Base-by-base conservation (phyloP, 2,329 filamentous ascomycete species). In the Phoma sp. region DNA sequence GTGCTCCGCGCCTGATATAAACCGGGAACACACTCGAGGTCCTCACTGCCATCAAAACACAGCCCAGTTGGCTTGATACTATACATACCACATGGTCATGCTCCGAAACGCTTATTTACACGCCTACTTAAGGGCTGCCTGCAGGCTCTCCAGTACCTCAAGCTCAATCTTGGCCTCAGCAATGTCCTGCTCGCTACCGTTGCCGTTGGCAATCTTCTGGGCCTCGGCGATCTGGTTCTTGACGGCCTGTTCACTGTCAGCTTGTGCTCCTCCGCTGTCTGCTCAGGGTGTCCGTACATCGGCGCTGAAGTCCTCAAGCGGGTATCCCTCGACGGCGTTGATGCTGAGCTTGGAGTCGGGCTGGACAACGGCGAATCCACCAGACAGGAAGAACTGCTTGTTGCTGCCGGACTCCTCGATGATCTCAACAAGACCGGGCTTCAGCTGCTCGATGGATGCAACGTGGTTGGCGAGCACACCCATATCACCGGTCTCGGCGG, bases 301-400 rank as follows among this genome's bases (percentile, higher is more conserved):
- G 67, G 87, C 82, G 84, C 91, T 96, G 85, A 99, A 99, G 75
- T 97, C 92, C 80, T 98, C 95, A 55, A 99, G 81, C 61, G 93
- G 83, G 84, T 88, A 98, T 56, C 91, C 95, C 84, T 99, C 95
- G 59, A 96, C 91, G 68, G 95, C 93, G 82, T 98, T 99, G 85
- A 99, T 96, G 89, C 91, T 97, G 78, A 99, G 84, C 73, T 87
- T 80, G 33, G 93, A 98, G 84, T 92, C 88, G 74, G 95, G 95
- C 84, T 99, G 95, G 59, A 99, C 92, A 70, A 95, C 88, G 72
- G 95, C 95, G 75, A 99, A 99, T 67, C 95, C 95, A 75, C 95
- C 95, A 63, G 95, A 96, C 59, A 98, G 86, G 89, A 99, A 99
- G 84, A 95, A 99, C 81, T 96, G 91, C 87, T 99, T 99, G 90